These are phyloP conservation scores for Phytophthora pistaciae DNA, from an alignment of 352 stramenopile genomes.

Conservation along the genomic window DNA sequence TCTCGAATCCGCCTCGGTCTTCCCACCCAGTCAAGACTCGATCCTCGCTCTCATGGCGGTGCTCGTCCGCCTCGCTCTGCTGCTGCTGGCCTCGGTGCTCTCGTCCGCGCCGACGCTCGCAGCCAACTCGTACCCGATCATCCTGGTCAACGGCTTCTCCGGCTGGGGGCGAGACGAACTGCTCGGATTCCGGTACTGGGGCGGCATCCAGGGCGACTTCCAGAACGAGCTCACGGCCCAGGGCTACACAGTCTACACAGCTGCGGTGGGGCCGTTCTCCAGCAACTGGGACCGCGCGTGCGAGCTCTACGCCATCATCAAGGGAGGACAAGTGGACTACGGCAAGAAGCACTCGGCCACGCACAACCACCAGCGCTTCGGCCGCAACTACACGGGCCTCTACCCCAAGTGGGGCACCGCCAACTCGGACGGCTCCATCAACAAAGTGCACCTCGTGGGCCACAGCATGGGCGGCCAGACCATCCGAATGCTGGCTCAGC, in stretches of 20 bases:
- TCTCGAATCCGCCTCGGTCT: neutral
- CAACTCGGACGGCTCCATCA: constrained; percentile 54
- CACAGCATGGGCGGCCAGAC: constrained; percentile 86
- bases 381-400: constrained; percentile 60
- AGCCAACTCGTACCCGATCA: constrained; percentile 57
- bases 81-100: constrained; percentile 14
- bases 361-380: constrained; percentile 46
- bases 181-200: constrained; percentile 61
- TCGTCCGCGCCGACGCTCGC: constrained; percentile 22
- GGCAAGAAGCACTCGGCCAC: constrained; percentile 53
- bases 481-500: constrained; percentile 76
- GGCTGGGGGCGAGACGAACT: constrained; percentile 59
- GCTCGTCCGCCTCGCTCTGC: constrained; percentile 22
- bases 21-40: neutral
- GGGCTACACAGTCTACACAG: constrained; percentile 62
- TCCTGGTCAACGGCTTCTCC: constrained; percentile 65
- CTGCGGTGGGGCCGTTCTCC: constrained; percentile 58
- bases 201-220: constrained; percentile 54
- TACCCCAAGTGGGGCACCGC: constrained; percentile 66
- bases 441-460: constrained; percentile 78
- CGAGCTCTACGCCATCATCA: constrained; percentile 75
- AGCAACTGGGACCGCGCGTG: constrained; percentile 76
- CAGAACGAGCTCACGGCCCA: constrained; percentile 43
- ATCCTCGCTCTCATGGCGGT: constrained; percentile 9
- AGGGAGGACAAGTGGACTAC: constrained; percentile 64